phyloP scores from a whole-genome alignment of 345 rosid species.

The Passiflora organensis region DNA sequence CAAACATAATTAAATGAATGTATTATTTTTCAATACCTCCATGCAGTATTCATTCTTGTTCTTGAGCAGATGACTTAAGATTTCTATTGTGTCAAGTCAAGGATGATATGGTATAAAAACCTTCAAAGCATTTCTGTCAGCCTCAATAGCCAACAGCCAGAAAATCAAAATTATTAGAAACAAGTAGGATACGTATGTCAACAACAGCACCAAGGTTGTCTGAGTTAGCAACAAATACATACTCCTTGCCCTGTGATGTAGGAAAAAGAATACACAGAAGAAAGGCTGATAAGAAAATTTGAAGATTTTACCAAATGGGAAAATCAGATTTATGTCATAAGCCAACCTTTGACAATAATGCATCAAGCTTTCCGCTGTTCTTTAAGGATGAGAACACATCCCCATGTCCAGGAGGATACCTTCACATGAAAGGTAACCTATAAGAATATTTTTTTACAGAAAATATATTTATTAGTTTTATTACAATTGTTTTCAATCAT shows the following conservation, averaged over 20 bases:
- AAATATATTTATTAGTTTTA: no score
- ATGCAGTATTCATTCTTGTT: slow-evolving; percentile 92
- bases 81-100: slow-evolving; percentile 58
- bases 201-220: slow-evolving; percentile 94
- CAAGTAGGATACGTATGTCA: slow-evolving; percentile 83
- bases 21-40: slow-evolving; percentile 49
- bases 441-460: not conserved
- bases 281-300: no score
- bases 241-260: slow-evolving; percentile 91
- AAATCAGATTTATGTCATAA: not conserved
- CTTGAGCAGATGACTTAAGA: slow-evolving; percentile 68
- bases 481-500: not conserved
- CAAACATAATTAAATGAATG: slow-evolving; percentile 3
- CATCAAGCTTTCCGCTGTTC: slow-evolving; percentile 94
- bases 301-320: no score
- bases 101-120: slow-evolving; percentile 24
- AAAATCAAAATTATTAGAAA: slow-evolving; percentile 8
- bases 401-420: slow-evolving; percentile 99
- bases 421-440: slow-evolving; percentile 26
- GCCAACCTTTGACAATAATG: slow-evolving; percentile 68
- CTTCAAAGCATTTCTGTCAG: slow-evolving; percentile 4
- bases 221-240: slow-evolving; percentile 87
- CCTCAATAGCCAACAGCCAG: not conserved
- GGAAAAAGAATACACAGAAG: not conserved
- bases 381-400: slow-evolving; percentile 80